Conservation (phyloP, 495 filamentous ascomycete genomes). For the Tetracladium setigerum region DNA sequence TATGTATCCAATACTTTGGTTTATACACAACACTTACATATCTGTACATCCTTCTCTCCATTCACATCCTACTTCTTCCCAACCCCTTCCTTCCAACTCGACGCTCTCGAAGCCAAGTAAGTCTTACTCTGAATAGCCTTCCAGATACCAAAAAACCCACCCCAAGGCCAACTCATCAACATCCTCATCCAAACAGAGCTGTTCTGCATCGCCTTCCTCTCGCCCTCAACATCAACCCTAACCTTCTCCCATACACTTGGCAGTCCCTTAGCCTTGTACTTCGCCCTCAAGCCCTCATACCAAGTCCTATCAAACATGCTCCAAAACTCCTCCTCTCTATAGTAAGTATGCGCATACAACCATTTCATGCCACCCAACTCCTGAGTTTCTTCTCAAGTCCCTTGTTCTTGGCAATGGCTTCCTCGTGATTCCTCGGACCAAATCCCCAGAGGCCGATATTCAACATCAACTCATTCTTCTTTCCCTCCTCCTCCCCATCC, state of each 20-base stretch:
- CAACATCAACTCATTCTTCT: slow-evolving; percentile 34
- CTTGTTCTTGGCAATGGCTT: slow-evolving; percentile 50
- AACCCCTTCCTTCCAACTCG: too few species aligned
- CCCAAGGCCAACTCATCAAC: slow-evolving; percentile 17
- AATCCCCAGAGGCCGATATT: slow-evolving; percentile 51
- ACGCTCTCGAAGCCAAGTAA: background rate
- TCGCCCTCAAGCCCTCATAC: slow-evolving; percentile 44
- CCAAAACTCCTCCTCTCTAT: slow-evolving; percentile 48
- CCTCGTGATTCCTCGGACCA: slow-evolving; percentile 30
- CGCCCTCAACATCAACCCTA: slow-evolving; percentile 27
- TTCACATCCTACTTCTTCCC: too few species aligned
- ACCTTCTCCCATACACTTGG: slow-evolving; percentile 53
- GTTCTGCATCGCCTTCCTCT: background rate
- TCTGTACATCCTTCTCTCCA: too few species aligned
- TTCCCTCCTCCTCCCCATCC: slow-evolving; percentile 25
- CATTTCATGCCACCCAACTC: slow-evolving; percentile 60
- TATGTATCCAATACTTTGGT: too few species aligned
- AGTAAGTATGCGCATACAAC: slow-evolving; percentile 56
- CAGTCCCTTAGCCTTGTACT: slow-evolving; percentile 42
- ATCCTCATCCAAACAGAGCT: background rate
- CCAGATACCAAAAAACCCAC: slow-evolving; percentile 17
- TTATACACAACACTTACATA: too few species aligned
- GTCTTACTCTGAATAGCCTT: slow-evolving; percentile 17
- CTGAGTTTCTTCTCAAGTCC: slow-evolving; percentile 55
- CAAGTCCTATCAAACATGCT: slow-evolving; percentile 37